A percentile compares a stretch with the other conserved stretches of the same genome.
Conservation (phyloP, 495 filamentous ascomycete genomes). For the Xylaria castorea region DNA sequence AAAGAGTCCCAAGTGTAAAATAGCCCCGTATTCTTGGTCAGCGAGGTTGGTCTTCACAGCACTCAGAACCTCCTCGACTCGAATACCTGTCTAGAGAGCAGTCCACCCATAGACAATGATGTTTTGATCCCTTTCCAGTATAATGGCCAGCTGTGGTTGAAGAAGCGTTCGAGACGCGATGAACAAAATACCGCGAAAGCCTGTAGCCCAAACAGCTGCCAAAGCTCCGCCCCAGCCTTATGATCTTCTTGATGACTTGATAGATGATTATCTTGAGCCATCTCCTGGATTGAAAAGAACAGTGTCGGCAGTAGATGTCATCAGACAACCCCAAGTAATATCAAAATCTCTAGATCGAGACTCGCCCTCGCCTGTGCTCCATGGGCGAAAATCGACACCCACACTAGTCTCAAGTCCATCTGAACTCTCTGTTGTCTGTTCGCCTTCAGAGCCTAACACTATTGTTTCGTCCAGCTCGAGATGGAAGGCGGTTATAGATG, state of each 20-base stretch:
- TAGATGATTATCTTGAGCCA: conserved; percentile 40
- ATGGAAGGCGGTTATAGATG: conserved; percentile 57
- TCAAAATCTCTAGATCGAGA: background rate
- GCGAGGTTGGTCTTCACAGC: background rate
- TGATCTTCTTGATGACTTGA: conserved; percentile 33
- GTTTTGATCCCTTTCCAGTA: background rate
- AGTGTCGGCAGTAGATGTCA: conserved; percentile 14
- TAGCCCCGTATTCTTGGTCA: background rate
- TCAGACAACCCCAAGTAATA: conserved; percentile 6
- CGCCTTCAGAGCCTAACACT: background rate
- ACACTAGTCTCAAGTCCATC: conserved; percentile 31
- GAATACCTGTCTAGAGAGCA: background rate
- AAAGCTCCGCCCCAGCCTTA: background rate
- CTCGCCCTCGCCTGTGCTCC: background rate
- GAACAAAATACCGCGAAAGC: conserved; percentile 5
- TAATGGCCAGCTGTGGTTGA: background rate
- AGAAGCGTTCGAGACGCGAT: conserved; percentile 14
- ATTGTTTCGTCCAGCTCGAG: conserved; percentile 29
- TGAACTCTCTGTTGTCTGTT: conserved; percentile 29
- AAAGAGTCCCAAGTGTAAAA: background rate
- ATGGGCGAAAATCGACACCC: conserved; percentile 5
- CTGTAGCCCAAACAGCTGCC: conserved; percentile 1
- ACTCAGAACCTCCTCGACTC: background rate
- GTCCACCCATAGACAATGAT: background rate
- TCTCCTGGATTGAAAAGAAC: conserved; percentile 16